These are phyloP conservation scores for Pythium pyrilobum DNA, from an alignment of 352 stramenopile genomes.

Conservation along the genomic window DNA sequence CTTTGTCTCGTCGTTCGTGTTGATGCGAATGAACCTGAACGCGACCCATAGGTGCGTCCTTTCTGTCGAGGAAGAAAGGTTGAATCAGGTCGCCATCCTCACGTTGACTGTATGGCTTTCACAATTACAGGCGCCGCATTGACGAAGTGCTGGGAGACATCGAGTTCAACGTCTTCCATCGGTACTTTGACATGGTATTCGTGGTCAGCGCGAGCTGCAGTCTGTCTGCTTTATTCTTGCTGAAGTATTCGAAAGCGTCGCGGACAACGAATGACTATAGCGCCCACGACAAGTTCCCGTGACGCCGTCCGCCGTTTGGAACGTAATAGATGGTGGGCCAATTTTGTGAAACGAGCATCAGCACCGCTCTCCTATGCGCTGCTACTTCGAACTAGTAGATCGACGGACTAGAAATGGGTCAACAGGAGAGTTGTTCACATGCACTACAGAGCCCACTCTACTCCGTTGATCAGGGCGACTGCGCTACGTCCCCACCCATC, in stretches of 20 bases:
- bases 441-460: too few species aligned
- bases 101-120: background rate
- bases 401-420: too few species aligned
- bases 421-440: too few species aligned
- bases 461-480: too few species aligned
- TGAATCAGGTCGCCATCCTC: background rate
- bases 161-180: conserved; percentile 80
- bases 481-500: too few species aligned
- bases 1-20: conserved; percentile 83
- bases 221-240: conserved; percentile 45
- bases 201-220: conserved; percentile 70
- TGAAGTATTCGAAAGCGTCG: conserved; percentile 79
- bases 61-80: background rate
- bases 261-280: conserved; percentile 69
- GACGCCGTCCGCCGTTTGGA: too few species aligned
- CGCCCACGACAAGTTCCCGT: conserved; percentile 76
- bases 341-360: too few species aligned
- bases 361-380: too few species aligned
- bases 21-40: conserved; percentile 87
- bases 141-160: conserved; percentile 81
- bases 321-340: too few species aligned
- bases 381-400: too few species aligned
- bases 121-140: conserved; percentile 49
- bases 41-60: conserved; percentile 47
- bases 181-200: conserved; percentile 85